phyloP scores from a whole-genome alignment of 2,329 filamentous ascomycete genomes.

The Pseudogymnoascus sp. region DNA sequence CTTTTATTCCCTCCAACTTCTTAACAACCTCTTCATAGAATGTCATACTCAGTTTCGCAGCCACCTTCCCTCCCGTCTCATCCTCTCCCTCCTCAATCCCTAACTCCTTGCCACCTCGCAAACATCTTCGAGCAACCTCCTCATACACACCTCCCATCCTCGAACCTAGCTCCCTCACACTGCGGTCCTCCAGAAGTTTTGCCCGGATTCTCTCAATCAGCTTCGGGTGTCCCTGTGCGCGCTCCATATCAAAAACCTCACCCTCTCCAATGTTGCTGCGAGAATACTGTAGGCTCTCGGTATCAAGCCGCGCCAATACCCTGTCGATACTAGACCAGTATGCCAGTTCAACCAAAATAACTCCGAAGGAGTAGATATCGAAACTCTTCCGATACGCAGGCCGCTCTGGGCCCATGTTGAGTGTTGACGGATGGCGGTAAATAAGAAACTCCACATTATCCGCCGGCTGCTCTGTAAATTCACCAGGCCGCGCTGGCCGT shows the following conservation, averaged over 20 bases:
- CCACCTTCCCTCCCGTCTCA: slow-evolving; percentile 34
- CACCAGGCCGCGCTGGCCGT: slow-evolving; percentile 41
- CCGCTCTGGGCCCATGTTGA: slow-evolving; percentile 17
- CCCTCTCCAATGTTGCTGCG: background rate
- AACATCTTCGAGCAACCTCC: slow-evolving; percentile 30
- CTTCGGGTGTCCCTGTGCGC: slow-evolving; percentile 30
- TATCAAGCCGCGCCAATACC: slow-evolving; percentile 26
- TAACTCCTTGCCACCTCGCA: slow-evolving; percentile 30
- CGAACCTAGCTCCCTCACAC: slow-evolving; percentile 29
- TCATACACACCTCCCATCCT: slow-evolving; percentile 36
- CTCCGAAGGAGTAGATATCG: slow-evolving; percentile 45
- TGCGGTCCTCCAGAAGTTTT: slow-evolving; percentile 25
- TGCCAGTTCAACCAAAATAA: slow-evolving; percentile 46
- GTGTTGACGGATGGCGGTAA: slow-evolving; percentile 38
- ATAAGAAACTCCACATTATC: slow-evolving; percentile 39
- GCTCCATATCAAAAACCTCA: slow-evolving; percentile 29
- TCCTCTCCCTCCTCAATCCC: slow-evolving; percentile 32
- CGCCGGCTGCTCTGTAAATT: slow-evolving; percentile 41
- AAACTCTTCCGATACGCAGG: slow-evolving; percentile 39
- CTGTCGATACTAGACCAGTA: slow-evolving; percentile 41
- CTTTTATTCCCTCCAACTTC: slow-evolving; percentile 27
- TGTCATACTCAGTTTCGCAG: slow-evolving; percentile 31
- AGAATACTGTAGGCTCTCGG: background rate
- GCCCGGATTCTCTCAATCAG: slow-evolving; percentile 31
- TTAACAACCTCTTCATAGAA: slow-evolving; percentile 40